Percentiles rank a stretch among this genome's conserved stretches.
These are phyloP conservation scores for Alternaria gansuensis DNA, from an alignment of 2,329 filamentous ascomycete species.

Conservation along the genomic window DNA sequence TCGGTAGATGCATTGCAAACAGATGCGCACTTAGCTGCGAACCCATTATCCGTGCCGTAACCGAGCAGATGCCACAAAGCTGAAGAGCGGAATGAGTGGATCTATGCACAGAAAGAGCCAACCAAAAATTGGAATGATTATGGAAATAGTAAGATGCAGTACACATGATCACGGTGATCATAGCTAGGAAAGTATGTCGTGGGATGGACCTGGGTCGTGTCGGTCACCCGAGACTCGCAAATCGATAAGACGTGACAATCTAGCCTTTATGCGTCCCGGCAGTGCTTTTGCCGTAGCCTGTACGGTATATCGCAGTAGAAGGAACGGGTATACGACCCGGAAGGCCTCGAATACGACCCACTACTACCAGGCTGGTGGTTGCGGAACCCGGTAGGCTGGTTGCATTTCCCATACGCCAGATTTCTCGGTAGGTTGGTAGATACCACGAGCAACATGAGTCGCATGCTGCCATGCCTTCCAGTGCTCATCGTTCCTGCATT, in stretches of 20 bases:
- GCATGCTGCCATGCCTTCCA: neutral
- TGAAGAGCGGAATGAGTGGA: neutral
- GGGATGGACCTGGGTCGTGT: neutral
- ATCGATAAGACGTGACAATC: conserved; percentile 9
- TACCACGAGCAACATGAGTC: neutral
- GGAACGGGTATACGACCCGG: conserved; percentile 25
- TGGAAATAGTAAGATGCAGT: neutral
- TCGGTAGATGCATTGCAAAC: neutral
- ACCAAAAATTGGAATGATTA: neutral
- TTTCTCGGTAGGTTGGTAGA: neutral
- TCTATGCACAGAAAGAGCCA: neutral
- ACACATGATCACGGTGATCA: conserved; percentile 2
- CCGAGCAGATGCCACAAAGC: neutral
- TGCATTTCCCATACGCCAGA: neutral
- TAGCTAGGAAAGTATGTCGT: neutral
- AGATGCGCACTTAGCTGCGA: conserved; percentile 19
- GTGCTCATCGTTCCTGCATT: conserved; percentile 16
- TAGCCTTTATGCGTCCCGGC: conserved; percentile 25
- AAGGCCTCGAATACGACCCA: conserved; percentile 17
- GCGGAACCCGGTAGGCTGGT: conserved; percentile 13
- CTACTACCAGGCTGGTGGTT: conserved; percentile 20
- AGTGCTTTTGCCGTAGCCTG: conserved; percentile 24
- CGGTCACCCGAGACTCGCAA: neutral
- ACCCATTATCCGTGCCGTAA: conserved; percentile 20
- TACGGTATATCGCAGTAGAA: conserved; percentile 19